Percentiles rank a stretch among this genome's conserved stretches.
Evolutionary conservation across 805 yeast species (phyloP).

Genomic region (Metschnikowia peoriensis): DNA sequence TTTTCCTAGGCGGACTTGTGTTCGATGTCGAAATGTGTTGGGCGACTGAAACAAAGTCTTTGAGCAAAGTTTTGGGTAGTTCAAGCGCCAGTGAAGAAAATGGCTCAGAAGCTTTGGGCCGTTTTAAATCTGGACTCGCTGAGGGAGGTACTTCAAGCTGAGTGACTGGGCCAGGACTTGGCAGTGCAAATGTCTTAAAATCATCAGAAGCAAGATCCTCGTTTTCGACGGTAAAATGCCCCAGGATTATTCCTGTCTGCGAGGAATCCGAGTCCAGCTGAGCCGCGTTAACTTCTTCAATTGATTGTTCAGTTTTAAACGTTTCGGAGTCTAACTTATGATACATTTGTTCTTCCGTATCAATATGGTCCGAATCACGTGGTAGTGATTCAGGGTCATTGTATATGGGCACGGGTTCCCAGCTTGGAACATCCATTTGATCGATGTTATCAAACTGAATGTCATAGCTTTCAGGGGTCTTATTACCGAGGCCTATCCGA

Average conservation of each 20-base stretch:
- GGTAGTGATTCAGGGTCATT: not conserved
- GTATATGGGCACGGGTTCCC: conserved; percentile 13
- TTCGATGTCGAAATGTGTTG: conserved; percentile 5
- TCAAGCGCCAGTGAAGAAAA: not conserved
- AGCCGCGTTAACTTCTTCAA: not conserved
- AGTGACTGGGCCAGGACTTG: not conserved
- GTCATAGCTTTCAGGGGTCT: conserved; percentile 7
- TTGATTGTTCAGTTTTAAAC: not conserved
- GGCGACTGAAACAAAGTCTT: conserved; percentile 16
- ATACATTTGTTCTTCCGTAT: not conserved
- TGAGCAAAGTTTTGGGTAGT: conserved; percentile 5
- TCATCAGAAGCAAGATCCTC: conserved; percentile 8
- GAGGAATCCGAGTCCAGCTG: conserved; percentile 8
- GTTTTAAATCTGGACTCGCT: not conserved
- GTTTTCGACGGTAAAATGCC: conserved; percentile 17
- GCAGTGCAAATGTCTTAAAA: not conserved
- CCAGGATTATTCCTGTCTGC: conserved; percentile 13
- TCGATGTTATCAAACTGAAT: conserved; percentile 13
- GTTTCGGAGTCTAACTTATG: not conserved
- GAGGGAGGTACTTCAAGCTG: not conserved
- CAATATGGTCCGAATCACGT: not conserved
- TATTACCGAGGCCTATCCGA: conserved; percentile 6
- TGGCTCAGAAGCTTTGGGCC: not conserved
- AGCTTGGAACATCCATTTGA: conserved; percentile 15
- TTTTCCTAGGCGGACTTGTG: conserved; percentile 5